These are phyloP conservation scores for Mucor lusitanicus DNA, from an alignment of 371 early-diverging fungal genomes.

Conservation along the genomic window DNA sequence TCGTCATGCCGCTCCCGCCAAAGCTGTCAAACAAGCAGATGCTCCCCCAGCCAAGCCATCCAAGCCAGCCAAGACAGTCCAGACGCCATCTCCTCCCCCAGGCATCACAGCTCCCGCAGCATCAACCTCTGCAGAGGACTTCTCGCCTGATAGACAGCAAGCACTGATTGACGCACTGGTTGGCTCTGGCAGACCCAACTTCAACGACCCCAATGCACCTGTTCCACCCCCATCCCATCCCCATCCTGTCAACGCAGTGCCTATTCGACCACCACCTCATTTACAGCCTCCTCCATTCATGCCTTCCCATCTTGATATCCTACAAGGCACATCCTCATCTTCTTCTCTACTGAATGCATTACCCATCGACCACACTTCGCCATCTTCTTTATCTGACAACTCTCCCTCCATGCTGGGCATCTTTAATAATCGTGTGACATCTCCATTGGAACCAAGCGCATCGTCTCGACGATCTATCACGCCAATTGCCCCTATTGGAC, in stretches of 20 bases:
- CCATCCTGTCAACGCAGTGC: neutral
- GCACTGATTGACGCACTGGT: constrained; percentile 24
- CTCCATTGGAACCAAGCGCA: constrained; percentile 4
- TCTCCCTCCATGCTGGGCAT: constrained; percentile 10
- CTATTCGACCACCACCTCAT: constrained; percentile 5
- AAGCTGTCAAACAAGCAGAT: neutral
- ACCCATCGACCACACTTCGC: constrained; percentile 7
- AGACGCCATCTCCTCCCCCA: constrained; percentile 8
- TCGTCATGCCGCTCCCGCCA: neutral
- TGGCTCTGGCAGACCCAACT: constrained; percentile 8
- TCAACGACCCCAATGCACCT: neutral
- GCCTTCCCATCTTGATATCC: constrained; percentile 17
- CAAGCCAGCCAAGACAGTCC: too few relatives aligned
- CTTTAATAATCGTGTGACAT: constrained; percentile 15
- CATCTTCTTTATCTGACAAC: constrained; percentile 5
- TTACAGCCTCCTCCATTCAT: constrained; percentile 6
- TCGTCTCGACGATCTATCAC: constrained; percentile 19
- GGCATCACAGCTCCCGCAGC: neutral
- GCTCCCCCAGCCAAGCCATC: neutral
- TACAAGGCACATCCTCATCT: constrained; percentile 6
- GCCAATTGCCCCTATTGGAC: constrained; percentile 44
- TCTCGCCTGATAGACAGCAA: constrained; percentile 21
- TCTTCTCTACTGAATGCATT: constrained; percentile 1
- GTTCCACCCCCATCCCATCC: neutral
- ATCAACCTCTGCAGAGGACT: neutral